Base-by-base conservation (phyloP, 2,329 filamentous ascomycete genomes). In the Zymoseptoria pseudotritici region DNA sequence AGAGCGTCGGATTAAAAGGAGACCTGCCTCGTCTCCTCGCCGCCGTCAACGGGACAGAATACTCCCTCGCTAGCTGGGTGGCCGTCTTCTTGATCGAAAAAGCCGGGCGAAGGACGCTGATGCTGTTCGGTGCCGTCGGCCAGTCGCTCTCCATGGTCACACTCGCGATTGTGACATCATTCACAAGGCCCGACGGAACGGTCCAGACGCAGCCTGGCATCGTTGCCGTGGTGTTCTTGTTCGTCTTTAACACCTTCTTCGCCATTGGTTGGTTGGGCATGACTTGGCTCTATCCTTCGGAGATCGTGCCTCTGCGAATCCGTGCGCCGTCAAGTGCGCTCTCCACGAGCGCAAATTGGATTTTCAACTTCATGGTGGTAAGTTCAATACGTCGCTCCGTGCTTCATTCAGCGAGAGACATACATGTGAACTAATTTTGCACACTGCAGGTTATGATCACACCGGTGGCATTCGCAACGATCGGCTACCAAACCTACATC, bases 111-210 rank as follows among this genome's bases (percentile, higher is more conserved):
- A 81, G 88, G 19, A 82, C 83, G 68, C 80, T 91, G 61, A 90
- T 91, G 86, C 74, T 91, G 19, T 83, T 89, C 63, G 87, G 87
- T 57, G 83, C 84, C 1, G 63, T 61, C 2, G 66, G 66, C 49
- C 65, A 65, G 64, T 59, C 61, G 10, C 17, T 65, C 8, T 73
- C 68, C 4, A 72, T 72, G 70, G 64, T 63, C 7, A 62, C 73
- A 11, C 61, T 72, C 7, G 71, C 68, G 6, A 66, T 65, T 10
- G 66, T 66, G 7, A 71, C 64, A 4, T 64, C 66, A 1, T 50
- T 54, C 13, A 21, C 26, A 0, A 21, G 21, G 6, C 21, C 50
- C 13, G 58, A 58, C 24, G 56, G 56, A 0, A 55, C 52, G 31
- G 53, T n/a, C 58, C 56, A 57, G 22, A 58, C 55, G 3, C 64